These are phyloP conservation scores for Hypocreales sp. DNA, from an alignment of 2,329 filamentous ascomycete species.

Conservation along the genomic window DNA sequence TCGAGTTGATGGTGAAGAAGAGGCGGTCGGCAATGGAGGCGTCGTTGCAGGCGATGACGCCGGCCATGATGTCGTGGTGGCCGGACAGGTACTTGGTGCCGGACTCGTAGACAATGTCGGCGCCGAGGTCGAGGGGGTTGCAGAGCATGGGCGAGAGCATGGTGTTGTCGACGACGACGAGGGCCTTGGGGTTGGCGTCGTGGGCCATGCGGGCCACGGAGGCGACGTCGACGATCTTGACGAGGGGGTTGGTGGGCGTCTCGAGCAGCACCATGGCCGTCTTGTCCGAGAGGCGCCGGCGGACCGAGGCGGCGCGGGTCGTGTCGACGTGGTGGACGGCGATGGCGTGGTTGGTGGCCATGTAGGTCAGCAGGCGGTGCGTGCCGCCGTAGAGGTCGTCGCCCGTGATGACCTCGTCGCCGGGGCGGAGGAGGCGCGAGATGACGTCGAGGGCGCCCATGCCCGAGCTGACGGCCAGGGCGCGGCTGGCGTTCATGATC, in stretches of 20 bases:
- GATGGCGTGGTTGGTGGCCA: slow-evolving; percentile 80
- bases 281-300: slow-evolving; percentile 54
- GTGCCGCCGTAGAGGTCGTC: slow-evolving; percentile 95
- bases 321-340: slow-evolving; percentile 94
- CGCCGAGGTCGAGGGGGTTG: slow-evolving; percentile 86
- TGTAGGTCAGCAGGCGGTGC: slow-evolving; percentile 82
- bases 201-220: slow-evolving; percentile 65
- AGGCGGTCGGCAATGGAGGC: slow-evolving; percentile 68
- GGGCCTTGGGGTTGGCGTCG: slow-evolving; percentile 56
- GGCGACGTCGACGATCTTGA: slow-evolving; percentile 91
- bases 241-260: slow-evolving; percentile 91
- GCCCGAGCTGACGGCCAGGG: slow-evolving; percentile 84
- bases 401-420: slow-evolving; percentile 93
- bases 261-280: slow-evolving; percentile 94
- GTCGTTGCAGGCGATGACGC: slow-evolving; percentile 86
- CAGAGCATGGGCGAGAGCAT: slow-evolving; percentile 94
- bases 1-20: slow-evolving; percentile 94
- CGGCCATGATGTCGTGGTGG: slow-evolving; percentile 98
- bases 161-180: slow-evolving; percentile 94
- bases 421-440: slow-evolving; percentile 73
- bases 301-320: slow-evolving; percentile 58
- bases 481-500: slow-evolving; percentile 91
- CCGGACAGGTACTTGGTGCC: slow-evolving; percentile 97
- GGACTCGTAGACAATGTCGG: slow-evolving; percentile 93
- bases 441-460: slow-evolving; percentile 98